Percentiles rank a stretch among this genome's conserved stretches.
Conservation (phyloP, 176 grass and related monocot species). For the Metroxylon sagu region DNA sequence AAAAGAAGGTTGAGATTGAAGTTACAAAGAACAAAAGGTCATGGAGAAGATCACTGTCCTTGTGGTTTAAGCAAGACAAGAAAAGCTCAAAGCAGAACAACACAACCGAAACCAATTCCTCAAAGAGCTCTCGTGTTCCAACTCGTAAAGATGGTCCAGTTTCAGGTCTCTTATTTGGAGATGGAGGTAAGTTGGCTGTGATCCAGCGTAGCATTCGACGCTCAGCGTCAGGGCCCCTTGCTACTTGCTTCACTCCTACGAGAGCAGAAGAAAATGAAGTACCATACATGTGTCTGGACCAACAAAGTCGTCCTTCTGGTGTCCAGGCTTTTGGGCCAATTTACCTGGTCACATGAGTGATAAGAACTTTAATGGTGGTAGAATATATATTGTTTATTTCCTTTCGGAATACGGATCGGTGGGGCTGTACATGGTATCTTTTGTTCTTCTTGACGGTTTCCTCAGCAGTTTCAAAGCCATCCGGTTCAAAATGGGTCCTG, state of each 20-base stretch:
- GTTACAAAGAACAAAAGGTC: not conserved
- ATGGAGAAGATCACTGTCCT: not conserved
- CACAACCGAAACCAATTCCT: not conserved
- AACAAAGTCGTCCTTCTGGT: not conserved
- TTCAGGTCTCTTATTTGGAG: not conserved
- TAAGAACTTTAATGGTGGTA: not conserved
- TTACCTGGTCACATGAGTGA: not conserved
- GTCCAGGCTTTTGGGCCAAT: not conserved
- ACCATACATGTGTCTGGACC: not conserved
- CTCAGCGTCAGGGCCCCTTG: not conserved
- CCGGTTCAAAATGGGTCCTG: too few relatives aligned
- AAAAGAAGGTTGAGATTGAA: not conserved
- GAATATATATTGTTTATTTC: too few relatives aligned
- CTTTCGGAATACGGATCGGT: too few relatives aligned
- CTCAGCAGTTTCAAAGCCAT: too few relatives aligned
- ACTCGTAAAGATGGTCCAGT: not conserved
- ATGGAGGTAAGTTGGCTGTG: not conserved
- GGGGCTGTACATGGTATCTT: too few relatives aligned
- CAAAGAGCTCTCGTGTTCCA: not conserved
- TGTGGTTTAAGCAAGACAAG: not conserved
- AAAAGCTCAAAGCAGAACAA: not conserved
- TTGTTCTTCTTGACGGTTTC: too few relatives aligned
- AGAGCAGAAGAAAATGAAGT: not conserved
- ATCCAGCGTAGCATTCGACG: not conserved
- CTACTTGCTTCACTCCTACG: not conserved